Evolutionary conservation across 1,284 basidiomycete genomes (phyloP), one percentile per base, ranked within the genome.

Genomic region (Golubevia sp.): DNA sequence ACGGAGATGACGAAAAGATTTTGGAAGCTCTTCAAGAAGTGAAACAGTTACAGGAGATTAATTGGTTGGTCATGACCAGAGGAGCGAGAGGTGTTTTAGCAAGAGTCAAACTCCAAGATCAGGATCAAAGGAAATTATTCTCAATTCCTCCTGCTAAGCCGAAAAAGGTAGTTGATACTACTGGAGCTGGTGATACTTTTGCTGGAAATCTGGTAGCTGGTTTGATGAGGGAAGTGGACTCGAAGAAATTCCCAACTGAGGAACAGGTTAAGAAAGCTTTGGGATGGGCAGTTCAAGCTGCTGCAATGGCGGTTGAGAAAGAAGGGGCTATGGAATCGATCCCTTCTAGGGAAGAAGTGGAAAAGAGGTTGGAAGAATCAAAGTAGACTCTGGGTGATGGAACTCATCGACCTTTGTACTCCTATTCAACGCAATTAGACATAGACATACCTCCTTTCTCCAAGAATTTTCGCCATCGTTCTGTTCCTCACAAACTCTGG

Each of bases 21-120:
- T 79, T 96, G 92, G 85, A 97, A 94, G 90, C 99, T 97, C 84
- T 97, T 95, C 76, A 99, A 97, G 63, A 99, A 4, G 50, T 79
- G 6, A 44, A 60, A 2, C 53, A 65, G 44, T 63, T 81, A 2
- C 8, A 53, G 8, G 26, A 38, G 5, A 66, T 73, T 1, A 52
- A 65, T 3, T 83, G 77, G 77, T 52, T 83, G 54, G 73, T 83
- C 18, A 67, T 83, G 25, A 83, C 80, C 2, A 67, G 67, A 23
- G 80, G 80, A 18, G 55, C 71, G 5, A 44, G 62, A 11, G 80
- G 79, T 49, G 73, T 77, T 13, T 61, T 66, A 49, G 80, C 79
- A 8, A 61, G 66, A 25, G 68, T 82, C 5, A 49, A 50, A n/a
- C 15, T 64, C 13, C 50, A 54, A 34, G 30, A 11, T 3, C 4